phyloP scores from a whole-genome alignment of 805 yeast genomes.

The Hanseniaspora valbyensis region DNA sequence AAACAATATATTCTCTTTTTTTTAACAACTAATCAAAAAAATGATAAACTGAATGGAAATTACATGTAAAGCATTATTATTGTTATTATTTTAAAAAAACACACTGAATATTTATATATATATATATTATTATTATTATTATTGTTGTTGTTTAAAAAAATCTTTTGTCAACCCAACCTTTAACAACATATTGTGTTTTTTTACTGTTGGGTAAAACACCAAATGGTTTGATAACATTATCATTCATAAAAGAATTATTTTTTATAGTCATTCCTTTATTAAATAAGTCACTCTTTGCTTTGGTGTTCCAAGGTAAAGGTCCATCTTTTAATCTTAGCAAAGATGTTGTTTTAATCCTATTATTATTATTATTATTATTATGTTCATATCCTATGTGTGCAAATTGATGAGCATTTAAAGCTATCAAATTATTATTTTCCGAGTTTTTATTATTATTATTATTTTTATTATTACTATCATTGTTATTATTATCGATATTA shows the following conservation, averaged over 20 bases:
- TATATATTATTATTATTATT: no score
- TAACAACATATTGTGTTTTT: constrained; percentile 27
- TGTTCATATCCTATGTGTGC: constrained; percentile 2
- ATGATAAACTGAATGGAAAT: no score
- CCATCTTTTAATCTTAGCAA: constrained; percentile 5
- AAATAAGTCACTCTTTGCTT: background rate
- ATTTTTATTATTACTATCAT: constrained; percentile 10
- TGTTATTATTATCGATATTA: no score
- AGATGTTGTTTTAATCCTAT: background rate
- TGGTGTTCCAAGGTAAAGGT: constrained; percentile 5
- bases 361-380: background rate
- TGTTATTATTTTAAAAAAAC: no score
- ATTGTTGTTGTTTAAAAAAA: constrained; percentile 17
- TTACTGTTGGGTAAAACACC: constrained; percentile 23
- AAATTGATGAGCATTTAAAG: background rate
- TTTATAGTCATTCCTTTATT: background rate
- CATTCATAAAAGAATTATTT: background rate
- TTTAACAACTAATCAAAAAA: no score
- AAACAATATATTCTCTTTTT: no score
- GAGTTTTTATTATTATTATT: background rate
- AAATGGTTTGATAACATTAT: constrained; percentile 25
- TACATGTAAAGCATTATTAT: no score
- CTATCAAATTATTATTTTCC: background rate
- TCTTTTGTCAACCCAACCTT: constrained; percentile 29
- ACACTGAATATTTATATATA: no score